Evolutionary conservation across 2,329 filamentous ascomycete genomes (phyloP), one percentile per base, ranked within the genome.

Genomic region (Pseudohalonectria lignicola): DNA sequence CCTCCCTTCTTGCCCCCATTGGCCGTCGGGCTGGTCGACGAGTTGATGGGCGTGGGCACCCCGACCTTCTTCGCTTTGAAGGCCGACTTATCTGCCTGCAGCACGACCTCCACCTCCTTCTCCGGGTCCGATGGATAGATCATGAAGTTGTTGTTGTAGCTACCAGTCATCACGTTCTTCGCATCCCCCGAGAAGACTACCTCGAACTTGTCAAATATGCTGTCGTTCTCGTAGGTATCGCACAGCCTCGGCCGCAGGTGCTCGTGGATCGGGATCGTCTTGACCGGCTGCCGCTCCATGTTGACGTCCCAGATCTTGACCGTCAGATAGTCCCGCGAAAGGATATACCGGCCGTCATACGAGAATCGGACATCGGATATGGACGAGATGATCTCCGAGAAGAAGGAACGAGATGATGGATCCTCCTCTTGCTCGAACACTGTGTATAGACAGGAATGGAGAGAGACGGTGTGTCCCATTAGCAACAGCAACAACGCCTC

Each of bases 131-230:
- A 92, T 4, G 92, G 92, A 60, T 96, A 98, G 55, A 98, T 98
- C 92, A 98, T 98, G 71, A 98, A 96, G 67, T 98, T 98, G 69
- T 98, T 98, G 74, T 98, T 98, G 71, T 98, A 98, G 57, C 87
- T 95, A 51, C 92, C 92, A 5, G 92, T 98, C 92, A 98, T 98
- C 48, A 96, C 92, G 52, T 98, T 96, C 72, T 94, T 93, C 29
- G 87, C 86, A 60, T 96, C 90, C 18, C 92, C 92, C 2, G 90
- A 96, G 66, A 98, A 98, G 37, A 96, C 90, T 31, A 98, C 92
- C 63, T 98, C 92, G 49, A 98, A 98, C 62, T 98, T 98, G 75
- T 98, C 92, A 56, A 98, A 98, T 55, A 98, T 98, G 60, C 87
- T 94, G 56, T 98, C 92, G 53, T 98, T 98, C 65, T 98, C 92